Base-by-base conservation (phyloP, 306 rosid species). In the Casuarina cunninghamiana region DNA sequence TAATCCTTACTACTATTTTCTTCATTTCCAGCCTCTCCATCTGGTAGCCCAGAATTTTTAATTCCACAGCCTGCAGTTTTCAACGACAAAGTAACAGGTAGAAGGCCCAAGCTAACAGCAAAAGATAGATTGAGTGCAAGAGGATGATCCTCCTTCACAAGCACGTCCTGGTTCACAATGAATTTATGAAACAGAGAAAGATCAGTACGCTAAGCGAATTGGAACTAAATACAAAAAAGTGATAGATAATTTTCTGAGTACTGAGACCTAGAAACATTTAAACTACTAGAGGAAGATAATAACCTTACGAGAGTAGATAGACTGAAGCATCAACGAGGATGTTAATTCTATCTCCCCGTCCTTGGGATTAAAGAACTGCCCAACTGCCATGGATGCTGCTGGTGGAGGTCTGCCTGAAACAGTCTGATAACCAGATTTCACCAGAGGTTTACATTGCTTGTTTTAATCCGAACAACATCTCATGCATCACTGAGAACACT, bases 331-430 rank as follows among this genome's bases (percentile, higher is more conserved):
- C 73, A 83, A 89, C 97, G 86, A 90, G 41, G 98, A 83, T 71
- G 97, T 89, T 81, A 96, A 78, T 72, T 88, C 90, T 78, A 76
- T 79, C 78, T 81, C 85, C 79, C 97, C 97, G 79, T 91, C 97
- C 73, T 82, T 84, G n/a, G 96, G 98, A 77, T 91, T 93, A 82
- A 82, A 96, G 86, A 96, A 96, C 86, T 96, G 97, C 81, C 99
- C 99, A 83, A 96, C 98, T 63, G 97, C 99, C 99, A 96, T 96
- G 80, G 99, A 93, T 81, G 89, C 91, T 61, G 99, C 97, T 65
- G 98, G 99, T 49, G 97, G 97, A 79, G 99, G 99, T 85, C 99
- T 96, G 73, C 97, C 99, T 87, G 99, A 91, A 89, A 96, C 78
- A 84, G 94, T 82, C 99, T 96, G 97, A 83, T 69, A 77, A 88